A percentile compares a stretch with the other conserved stretches of the same genome.
These are phyloP conservation scores for Acacia pycnantha DNA, from an alignment of 331 rosid species.

Conservation along the genomic window DNA sequence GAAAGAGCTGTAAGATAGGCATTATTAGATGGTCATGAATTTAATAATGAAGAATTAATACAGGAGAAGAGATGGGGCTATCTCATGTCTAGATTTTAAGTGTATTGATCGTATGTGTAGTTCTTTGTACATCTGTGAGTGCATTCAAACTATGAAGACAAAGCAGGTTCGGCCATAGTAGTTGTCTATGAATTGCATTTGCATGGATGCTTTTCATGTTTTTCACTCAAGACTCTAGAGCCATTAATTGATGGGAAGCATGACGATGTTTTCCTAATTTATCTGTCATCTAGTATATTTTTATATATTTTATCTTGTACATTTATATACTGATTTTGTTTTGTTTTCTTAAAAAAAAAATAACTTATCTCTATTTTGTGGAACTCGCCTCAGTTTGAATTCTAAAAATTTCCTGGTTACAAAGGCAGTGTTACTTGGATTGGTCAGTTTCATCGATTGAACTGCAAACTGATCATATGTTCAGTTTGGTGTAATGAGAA, in stretches of 20 bases:
- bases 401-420: not conserved
- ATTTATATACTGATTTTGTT: not conserved
- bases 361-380: not conserved
- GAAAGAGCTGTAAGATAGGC: not conserved
- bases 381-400: not conserved
- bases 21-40: not conserved
- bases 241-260: not conserved
- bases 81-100: constrained; percentile 15
- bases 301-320: not conserved
- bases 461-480: not conserved
- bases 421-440: too few species aligned
- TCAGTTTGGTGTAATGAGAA: too few species aligned
- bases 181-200: not conserved
- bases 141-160: constrained; percentile 23
- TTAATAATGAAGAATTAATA: too few species aligned
- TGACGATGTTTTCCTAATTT: not conserved
- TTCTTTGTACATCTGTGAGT: constrained; percentile 42
- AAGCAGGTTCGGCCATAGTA: not conserved
- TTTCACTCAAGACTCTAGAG: not conserved
- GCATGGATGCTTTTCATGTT: not conserved
- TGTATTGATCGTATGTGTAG: not conserved
- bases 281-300: not conserved
- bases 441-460: not conserved
- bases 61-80: not conserved
- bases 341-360: not conserved